phyloP scores from a whole-genome alignment of 805 yeast species.

The Hermanozyma aechmeae region DNA sequence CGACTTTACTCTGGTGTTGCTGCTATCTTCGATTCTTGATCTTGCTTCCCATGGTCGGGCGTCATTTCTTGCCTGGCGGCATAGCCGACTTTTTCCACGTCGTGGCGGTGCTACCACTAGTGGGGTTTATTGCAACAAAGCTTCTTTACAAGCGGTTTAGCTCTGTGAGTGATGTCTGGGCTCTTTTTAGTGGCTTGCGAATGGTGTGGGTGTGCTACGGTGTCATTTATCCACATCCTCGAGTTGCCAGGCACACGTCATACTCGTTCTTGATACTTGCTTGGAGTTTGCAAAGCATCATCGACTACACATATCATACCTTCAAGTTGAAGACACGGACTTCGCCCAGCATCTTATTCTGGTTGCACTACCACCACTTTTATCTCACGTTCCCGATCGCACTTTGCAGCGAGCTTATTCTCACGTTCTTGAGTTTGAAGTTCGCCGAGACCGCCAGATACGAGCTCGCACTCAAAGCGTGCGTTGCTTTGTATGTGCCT shows the following conservation, averaged over 20 bases:
- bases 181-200: conserved; percentile 17
- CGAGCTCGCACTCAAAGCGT: conserved; percentile 17
- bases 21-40: conserved; percentile 40
- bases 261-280: conserved; percentile 28
- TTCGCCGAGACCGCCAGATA: conserved; percentile 12
- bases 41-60: conserved; percentile 56
- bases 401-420: conserved; percentile 23
- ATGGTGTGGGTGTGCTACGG: conserved; percentile 33
- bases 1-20: conserved; percentile 39
- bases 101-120: conserved; percentile 25
- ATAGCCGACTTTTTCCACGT: conserved; percentile 55
- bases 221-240: conserved; percentile 32
- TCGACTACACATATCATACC: conserved; percentile 25
- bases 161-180: conserved; percentile 15
- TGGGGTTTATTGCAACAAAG: conserved; percentile 12
- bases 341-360: conserved; percentile 25
- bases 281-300: conserved; percentile 25
- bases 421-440: conserved; percentile 25
- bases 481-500: conserved; percentile 26
- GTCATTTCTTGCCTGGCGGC: conserved; percentile 59
- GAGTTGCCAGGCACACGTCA: conserved; percentile 31
- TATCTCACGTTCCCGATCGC: conserved; percentile 26
- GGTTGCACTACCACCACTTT: conserved; percentile 26
- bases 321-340: conserved; percentile 26
- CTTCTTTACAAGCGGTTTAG: conserved; percentile 2